Percentiles rank a stretch among this genome's conserved stretches.
phyloP scores from a whole-genome alignment of 371 early-diverging fungal genomes.

The Blakeslea trispora region DNA sequence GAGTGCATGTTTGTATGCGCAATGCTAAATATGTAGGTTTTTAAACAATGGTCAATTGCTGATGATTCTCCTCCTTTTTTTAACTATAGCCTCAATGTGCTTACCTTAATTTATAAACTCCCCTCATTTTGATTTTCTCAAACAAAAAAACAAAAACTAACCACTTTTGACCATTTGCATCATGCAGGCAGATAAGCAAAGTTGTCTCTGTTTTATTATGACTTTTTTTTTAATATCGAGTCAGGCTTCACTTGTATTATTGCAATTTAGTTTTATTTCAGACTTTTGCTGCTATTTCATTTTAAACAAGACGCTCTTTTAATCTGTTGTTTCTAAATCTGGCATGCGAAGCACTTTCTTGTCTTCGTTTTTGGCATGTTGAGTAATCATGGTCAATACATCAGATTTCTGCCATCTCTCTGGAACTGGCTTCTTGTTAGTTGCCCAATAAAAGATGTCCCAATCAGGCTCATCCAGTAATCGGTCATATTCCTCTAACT shows the following conservation, averaged over 20 bases:
- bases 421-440: conserved; percentile 69
- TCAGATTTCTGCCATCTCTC: conserved; percentile 49
- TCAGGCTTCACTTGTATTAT: too few relatives aligned
- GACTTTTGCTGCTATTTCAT: not conserved
- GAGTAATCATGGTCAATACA: conserved; percentile 62
- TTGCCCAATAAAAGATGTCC: conserved; percentile 96
- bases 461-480: conserved; percentile 93
- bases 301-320: conserved; percentile 1
- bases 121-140: not conserved
- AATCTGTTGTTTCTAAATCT: conserved; percentile 48
- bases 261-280: too few relatives aligned
- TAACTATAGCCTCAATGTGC: not conserved
- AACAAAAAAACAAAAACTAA: not conserved
- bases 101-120: not conserved
- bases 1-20: not conserved
- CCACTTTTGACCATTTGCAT: conserved; percentile 6
- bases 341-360: conserved; percentile 76
- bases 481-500: conserved; percentile 78
- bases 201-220: too few relatives aligned
- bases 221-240: too few relatives aligned
- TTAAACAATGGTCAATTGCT: not conserved
- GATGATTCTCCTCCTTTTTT: not conserved
- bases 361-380: conserved; percentile 72
- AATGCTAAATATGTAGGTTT: conserved; percentile 5
- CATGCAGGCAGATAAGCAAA: conserved; percentile 23